Evolutionary conservation across 75 land plant species (phyloP), one percentile per base, ranked within the genome.

Genomic region (Pinus taeda): DNA sequence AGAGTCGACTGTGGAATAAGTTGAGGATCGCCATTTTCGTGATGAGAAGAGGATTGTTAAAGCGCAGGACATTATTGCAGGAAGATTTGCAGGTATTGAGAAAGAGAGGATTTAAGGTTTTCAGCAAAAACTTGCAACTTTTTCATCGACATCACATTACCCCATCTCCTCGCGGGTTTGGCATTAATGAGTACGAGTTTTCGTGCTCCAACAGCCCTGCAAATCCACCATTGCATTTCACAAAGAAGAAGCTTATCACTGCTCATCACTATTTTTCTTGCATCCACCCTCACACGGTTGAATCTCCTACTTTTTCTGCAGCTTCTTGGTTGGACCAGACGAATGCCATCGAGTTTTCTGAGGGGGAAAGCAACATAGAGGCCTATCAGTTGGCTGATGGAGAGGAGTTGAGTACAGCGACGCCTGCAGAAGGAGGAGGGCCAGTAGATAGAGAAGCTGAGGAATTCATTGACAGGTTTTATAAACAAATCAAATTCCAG

Each of bases 151-250:
- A n/a, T 11, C 29, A 21, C 14, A 12, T 29, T 6, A 29, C 29
- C 33, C 1, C 36, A 64, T 24, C 15, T 13, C 14, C 13, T 15
- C 15, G 29, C 13, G 13, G 29, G 2, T 64, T 4, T 15, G 60
- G 17, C 8, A 33, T 29, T n/a, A 5, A 4, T 21, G 26, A 64
- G 3, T n/a, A 64, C 36, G 67, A 64, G 29, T 64, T 64, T 64
- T 64, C 67, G 0, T 64, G 33, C 29, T 64, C 67, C 29, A 26
- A 64, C 33, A 64, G 67, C 67, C 67, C 67, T 64, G 67, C 67
- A 12, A 15, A 15, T 20, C 60, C 60, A 58, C 20, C 4, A 26
- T 26, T 26, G 0, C 26, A 26, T 26, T 26, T 26, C 26, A 26
- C 26, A 15, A 58, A 20, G 20, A 58, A 58, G 4, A 58, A 17